Evolutionary conservation across 1,139 yeast species (phyloP).

Genomic region (Zygoascus meyerae): DNA sequence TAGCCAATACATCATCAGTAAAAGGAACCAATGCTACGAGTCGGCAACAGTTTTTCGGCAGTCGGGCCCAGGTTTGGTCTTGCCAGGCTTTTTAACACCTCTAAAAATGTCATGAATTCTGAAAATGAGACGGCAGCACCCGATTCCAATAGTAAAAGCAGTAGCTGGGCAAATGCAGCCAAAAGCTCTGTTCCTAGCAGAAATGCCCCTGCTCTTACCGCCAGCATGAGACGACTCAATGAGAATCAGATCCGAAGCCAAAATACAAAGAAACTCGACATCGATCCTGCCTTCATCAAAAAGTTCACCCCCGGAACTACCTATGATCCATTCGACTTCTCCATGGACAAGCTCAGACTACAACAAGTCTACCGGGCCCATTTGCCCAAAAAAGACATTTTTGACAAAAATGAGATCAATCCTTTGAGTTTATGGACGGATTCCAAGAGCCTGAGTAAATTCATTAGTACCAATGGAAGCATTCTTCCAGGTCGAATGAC

Average conservation of each 20-base stretch:
- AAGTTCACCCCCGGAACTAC: slow-evolving; percentile 24
- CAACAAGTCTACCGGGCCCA: slow-evolving; percentile 25
- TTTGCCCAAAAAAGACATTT: slow-evolving; percentile 19
- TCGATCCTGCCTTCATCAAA: slow-evolving; percentile 24
- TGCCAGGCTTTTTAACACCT: no score
- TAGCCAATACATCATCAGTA: no score
- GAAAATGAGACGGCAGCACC: no score
- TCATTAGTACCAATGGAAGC: slow-evolving; percentile 56
- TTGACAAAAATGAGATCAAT: slow-evolving; percentile 23
- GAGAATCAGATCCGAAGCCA: slow-evolving; percentile 5
- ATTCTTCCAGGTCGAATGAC: slow-evolving; percentile 54
- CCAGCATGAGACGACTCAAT: slow-evolving; percentile 3
- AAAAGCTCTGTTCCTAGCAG: slow-evolving; percentile 1
- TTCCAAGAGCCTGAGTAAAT: slow-evolving; percentile 53
- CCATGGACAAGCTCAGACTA: slow-evolving; percentile 23
- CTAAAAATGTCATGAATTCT: no score
- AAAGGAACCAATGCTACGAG: no score
- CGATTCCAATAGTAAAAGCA: not conserved
- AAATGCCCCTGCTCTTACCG: not conserved
- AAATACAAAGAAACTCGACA: slow-evolving; percentile 12
- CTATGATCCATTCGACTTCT: slow-evolving; percentile 31
- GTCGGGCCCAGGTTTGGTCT: no score
- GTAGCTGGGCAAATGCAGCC: slow-evolving; percentile 7
- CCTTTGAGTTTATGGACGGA: slow-evolving; percentile 33
- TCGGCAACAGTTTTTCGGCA: no score